A percentile compares a stretch with the other conserved stretches of the same genome.
phyloP scores from a whole-genome alignment of 2,329 filamentous ascomycete genomes.

The Xylogone sp. region DNA sequence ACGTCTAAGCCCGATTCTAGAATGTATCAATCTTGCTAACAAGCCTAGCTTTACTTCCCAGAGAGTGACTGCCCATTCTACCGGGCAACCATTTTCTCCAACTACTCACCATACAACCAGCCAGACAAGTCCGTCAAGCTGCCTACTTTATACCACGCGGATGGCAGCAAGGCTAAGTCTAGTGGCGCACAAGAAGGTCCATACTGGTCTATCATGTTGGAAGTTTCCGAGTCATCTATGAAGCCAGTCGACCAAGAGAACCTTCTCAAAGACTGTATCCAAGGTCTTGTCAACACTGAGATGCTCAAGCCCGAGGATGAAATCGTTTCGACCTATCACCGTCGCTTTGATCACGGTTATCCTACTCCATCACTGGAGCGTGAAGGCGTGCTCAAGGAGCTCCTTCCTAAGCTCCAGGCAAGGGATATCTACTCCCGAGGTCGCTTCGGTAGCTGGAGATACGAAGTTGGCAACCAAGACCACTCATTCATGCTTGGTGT shows the following conservation, averaged over 20 bases:
- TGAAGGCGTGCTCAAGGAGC: slow-evolving; percentile 87
- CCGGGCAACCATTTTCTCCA: slow-evolving; percentile 99
- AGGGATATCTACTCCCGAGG: slow-evolving; percentile 93
- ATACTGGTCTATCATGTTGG: slow-evolving; percentile 99
- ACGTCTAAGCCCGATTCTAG: slow-evolving; percentile 28
- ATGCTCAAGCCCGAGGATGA: slow-evolving; percentile 91
- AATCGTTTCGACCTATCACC: slow-evolving; percentile 97
- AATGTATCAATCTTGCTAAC: slow-evolving; percentile 18
- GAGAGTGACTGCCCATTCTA: slow-evolving; percentile 99
- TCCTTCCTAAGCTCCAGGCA: slow-evolving; percentile 87
- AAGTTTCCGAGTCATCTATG: slow-evolving; percentile 92
- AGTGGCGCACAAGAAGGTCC: slow-evolving; percentile 77
- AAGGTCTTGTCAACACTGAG: slow-evolving; percentile 95
- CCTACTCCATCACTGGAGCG: slow-evolving; percentile 93
- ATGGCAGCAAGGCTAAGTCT: slow-evolving; percentile 76
- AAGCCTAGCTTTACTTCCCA: slow-evolving; percentile 84
- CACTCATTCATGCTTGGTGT: slow-evolving; percentile 77
- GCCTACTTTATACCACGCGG: slow-evolving; percentile 77
- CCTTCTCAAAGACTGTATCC: slow-evolving; percentile 85
- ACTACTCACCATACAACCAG: slow-evolving; percentile 99
- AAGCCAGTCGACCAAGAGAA: slow-evolving; percentile 89
- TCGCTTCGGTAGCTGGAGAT: slow-evolving; percentile 96
- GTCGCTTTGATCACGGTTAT: slow-evolving; percentile 97
- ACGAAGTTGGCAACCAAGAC: slow-evolving; percentile 82
- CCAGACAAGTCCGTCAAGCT: slow-evolving; percentile 79